Percentiles rank a stretch among this genome's conserved stretches.
phyloP scores from a whole-genome alignment of 2,329 filamentous ascomycete genomes.

The Fusarium cyanostomum region DNA sequence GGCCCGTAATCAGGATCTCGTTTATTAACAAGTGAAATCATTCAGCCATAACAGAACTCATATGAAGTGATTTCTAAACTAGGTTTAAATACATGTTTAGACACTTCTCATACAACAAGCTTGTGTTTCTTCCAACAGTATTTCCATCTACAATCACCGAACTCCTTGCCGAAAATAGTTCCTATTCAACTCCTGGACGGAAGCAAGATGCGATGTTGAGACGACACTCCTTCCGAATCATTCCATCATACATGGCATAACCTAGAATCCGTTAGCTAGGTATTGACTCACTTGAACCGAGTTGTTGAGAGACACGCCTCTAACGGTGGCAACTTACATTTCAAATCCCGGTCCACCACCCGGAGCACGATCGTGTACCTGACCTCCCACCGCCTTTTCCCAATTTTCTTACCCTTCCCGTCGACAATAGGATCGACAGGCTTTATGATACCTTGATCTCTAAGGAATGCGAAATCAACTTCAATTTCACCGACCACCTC shows the following conservation, averaged over 20 bases:
- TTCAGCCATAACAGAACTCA: no score
- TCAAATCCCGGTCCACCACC: background rate
- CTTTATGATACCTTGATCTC: background rate
- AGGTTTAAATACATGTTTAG: no score
- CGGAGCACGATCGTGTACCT: background rate
- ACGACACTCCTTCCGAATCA: background rate
- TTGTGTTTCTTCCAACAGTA: no score
- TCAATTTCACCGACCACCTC: background rate
- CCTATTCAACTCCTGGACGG: background rate
- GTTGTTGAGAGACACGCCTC: no score
- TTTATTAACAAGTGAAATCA: no score
- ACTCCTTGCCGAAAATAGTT: no score
- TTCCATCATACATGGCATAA: background rate
- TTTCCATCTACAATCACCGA: no score
- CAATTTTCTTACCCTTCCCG: rapidly evolving
- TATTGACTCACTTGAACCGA: no score
- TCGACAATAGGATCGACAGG: background rate
- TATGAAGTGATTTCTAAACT: no score
- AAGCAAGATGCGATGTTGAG: background rate
- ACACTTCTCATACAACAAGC: no score
- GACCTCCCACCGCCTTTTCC: background rate
- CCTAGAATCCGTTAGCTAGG: background rate
- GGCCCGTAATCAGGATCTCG: no score
- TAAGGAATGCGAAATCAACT: conserved; percentile 1
- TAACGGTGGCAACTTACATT: no score